Evolutionary conservation across 768 basidiomycete species (phyloP).

Genomic region (Trametes gibbosa): DNA sequence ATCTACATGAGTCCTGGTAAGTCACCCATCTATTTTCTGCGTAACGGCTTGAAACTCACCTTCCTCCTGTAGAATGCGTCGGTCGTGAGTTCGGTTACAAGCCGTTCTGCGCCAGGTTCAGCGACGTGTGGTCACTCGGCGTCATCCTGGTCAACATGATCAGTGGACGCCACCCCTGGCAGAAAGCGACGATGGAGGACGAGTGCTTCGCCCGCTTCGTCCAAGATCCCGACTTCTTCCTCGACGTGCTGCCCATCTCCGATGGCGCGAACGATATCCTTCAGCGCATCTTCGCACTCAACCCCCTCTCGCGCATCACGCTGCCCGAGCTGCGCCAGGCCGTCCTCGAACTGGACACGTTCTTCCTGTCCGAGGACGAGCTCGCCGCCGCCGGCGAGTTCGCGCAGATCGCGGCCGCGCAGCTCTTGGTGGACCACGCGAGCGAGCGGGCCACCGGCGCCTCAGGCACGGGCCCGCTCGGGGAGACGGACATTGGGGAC

Average conservation of each 20-base stretch:
- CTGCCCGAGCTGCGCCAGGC: conserved; percentile 57
- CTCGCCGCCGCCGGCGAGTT: conserved; percentile 31
- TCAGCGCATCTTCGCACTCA: conserved; percentile 56
- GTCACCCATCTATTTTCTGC: not conserved
- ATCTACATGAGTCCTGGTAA: conserved; percentile 27
- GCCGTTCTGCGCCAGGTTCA: conserved; percentile 56
- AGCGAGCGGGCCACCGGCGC: no score
- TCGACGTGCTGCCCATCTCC: conserved; percentile 49
- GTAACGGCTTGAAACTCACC: not conserved
- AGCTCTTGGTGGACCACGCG: not conserved
- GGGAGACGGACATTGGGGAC: conserved; percentile 10
- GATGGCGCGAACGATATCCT: conserved; percentile 44
- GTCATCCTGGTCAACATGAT: conserved; percentile 85
- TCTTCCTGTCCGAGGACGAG: conserved; percentile 57
- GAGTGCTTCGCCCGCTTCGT: conserved; percentile 46
- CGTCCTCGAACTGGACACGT: conserved; percentile 54
- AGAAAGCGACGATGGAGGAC: conserved; percentile 46
- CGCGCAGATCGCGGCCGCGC: conserved; percentile 25
- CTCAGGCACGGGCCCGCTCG: conserved; percentile 4
- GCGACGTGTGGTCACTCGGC: conserved; percentile 74
- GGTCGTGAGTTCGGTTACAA: conserved; percentile 41
- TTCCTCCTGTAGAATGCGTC: conserved; percentile 26
- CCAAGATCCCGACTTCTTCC: conserved; percentile 55
- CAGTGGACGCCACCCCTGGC: conserved; percentile 58
- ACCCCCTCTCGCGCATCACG: conserved; percentile 59